Base-by-base conservation (phyloP, 768 basidiomycete species). In the Multifurca ochricompacta region DNA sequence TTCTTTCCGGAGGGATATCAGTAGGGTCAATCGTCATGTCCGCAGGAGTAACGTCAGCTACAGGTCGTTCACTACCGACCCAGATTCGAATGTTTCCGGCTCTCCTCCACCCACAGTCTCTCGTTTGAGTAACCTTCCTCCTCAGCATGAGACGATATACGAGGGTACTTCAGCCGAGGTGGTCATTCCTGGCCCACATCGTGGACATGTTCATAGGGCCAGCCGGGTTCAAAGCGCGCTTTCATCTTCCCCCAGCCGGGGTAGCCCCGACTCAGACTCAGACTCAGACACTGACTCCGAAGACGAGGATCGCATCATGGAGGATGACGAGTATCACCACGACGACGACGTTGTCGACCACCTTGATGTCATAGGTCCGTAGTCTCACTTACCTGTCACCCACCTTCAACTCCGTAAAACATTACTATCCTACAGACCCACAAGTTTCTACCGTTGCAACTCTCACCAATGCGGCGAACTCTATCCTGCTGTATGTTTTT, bases 281-380 rank as follows among this genome's bases (percentile, higher is more conserved):
- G 59, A 58, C 23, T 42, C 56, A 6, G 55, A 57, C 25, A 10
- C 16, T 4, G 55, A 58, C 30, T 59, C 56, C 19, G 58, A 61
- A 48, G 44, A 51, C 32, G 48, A 53, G 40, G 37, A 39, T 27
- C 44, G 44, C 19, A n/a, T 27, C 30, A 21, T 61, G 19, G 56
- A 58, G 50, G 56, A 60, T 25, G 53, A 66, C 32, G 63, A 66
- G 2, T 64, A 70, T 19, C 74, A 79, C 52, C 84, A 91, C 63
- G 79, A 83, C 56, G 85, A 91, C 62, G 84, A 88, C 61, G 78
- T 91, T 43, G 86, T 91, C 5, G 89, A 91, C 57, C 83, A 91
- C 66, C 69, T 92, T 60, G 89, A 92, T 68, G 83, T 81, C 39
- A 86, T 89, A 55, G 86, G 85, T 83, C 61, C 41, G 72, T 61